phyloP scores from a whole-genome alignment of 1,284 basidiomycete species.

The Trichosporon sp. region DNA sequence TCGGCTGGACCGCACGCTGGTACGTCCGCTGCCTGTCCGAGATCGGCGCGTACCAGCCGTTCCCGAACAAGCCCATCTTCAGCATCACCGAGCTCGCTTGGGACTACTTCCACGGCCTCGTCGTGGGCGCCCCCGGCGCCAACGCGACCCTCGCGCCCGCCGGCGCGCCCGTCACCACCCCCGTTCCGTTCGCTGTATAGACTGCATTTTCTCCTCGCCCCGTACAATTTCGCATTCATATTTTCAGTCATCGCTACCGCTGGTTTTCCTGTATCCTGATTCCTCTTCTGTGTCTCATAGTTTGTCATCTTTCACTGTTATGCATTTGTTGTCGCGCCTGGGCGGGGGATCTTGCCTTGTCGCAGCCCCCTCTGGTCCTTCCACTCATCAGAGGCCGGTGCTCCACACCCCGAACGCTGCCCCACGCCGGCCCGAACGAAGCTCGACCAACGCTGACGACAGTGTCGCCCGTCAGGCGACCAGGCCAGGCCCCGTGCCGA shows the following conservation, averaged over 20 bases:
- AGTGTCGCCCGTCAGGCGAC: neutral
- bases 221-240: neutral
- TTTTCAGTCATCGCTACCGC: neutral
- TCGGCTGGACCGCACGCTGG: conserved; percentile 39
- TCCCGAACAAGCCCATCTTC: conserved; percentile 1
- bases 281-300: neutral
- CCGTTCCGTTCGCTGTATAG: neutral
- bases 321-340: neutral
- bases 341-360: too few species aligned
- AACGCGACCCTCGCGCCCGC: neutral
- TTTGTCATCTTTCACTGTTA: neutral
- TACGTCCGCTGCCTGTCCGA: conserved; percentile 24
- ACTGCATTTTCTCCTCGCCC: neutral
- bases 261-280: neutral
- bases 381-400: neutral
- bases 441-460: neutral
- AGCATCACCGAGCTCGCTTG: neutral
- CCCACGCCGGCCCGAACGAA: neutral
- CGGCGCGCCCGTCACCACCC: neutral
- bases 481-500: too few species aligned
- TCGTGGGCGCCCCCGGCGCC: neutral
- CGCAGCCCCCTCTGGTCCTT: too few species aligned
- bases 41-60: neutral
- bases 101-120: neutral
- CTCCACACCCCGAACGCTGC: neutral